These are phyloP conservation scores for Psidium friedrichsthalianum DNA, from an alignment of 345 rosid genomes.

Conservation along the genomic window DNA sequence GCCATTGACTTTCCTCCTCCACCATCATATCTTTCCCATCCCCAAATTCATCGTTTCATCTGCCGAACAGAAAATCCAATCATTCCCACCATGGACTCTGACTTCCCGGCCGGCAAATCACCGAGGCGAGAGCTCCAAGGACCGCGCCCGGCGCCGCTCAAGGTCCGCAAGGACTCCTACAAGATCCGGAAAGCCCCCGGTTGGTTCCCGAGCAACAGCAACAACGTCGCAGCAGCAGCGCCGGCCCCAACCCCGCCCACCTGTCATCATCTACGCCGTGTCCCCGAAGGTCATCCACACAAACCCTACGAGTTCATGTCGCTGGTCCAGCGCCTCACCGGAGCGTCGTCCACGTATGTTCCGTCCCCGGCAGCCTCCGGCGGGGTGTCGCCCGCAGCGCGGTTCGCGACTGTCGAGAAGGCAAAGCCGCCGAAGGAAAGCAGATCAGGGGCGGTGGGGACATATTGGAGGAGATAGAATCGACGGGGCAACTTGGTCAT, in stretches of 20 bases:
- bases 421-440: constrained; percentile 25
- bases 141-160: constrained; percentile 68
- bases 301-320: constrained; percentile 71
- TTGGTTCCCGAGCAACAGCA: constrained; percentile 20
- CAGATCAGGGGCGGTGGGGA: constrained; percentile 3
- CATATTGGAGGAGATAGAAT: constrained; percentile 25
- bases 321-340: constrained; percentile 92
- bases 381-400: constrained; percentile 68
- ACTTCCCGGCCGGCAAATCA: constrained; percentile 33
- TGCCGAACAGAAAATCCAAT: neutral
- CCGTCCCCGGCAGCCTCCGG: constrained; percentile 6
- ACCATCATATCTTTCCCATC: neutral
- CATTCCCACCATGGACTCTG: neutral
- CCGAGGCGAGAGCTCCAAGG: constrained; percentile 72
- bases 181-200: constrained; percentile 71
- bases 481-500: neutral
- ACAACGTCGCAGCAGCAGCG: constrained; percentile 6
- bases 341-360: constrained; percentile 27
- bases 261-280: constrained; percentile 76
- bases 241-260: constrained; percentile 26
- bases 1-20: neutral
- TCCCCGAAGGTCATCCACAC: constrained; percentile 87
- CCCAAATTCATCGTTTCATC: neutral
- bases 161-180: constrained; percentile 62
- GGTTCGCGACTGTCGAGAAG: constrained; percentile 57